Percentiles rank a stretch among this genome's conserved stretches.
Evolutionary conservation across 1,139 yeast genomes (phyloP).

Genomic region (Insectozyma bohioensis): DNA sequence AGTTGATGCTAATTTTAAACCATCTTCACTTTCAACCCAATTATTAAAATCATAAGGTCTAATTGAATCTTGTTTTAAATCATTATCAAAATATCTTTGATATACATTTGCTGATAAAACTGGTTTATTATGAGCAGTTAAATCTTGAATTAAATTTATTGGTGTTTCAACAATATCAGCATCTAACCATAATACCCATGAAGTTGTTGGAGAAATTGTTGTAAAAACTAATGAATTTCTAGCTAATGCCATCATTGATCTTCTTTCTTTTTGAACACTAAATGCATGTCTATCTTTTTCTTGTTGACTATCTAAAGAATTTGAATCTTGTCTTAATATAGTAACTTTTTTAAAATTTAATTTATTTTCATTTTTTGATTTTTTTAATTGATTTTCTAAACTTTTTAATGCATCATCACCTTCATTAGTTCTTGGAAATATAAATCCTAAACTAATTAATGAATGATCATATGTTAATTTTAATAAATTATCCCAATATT

Average conservation of each 20-base stretch:
- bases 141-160: conserved; percentile 74
- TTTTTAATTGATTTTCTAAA: conserved; percentile 72
- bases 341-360: conserved; percentile 75
- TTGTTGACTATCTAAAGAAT: conserved; percentile 61
- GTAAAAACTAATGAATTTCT: conserved; percentile 88
- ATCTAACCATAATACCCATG: conserved; percentile 97
- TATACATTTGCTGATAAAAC: conserved; percentile 89
- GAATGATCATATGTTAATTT: conserved; percentile 79
- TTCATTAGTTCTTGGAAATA: conserved; percentile 74
- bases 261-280: conserved; percentile 82
- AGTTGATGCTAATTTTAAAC: conserved; percentile 65
- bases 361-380: conserved; percentile 53
- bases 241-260: conserved; percentile 90
- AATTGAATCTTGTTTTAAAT: conserved; percentile 54
- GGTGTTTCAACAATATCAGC: conserved; percentile 93
- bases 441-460: conserved; percentile 84
- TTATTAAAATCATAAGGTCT: conserved; percentile 95
- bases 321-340: conserved; percentile 86
- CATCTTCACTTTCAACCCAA: conserved; percentile 93
- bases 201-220: conserved; percentile 83
- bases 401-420: conserved; percentile 76
- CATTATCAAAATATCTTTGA: conserved; percentile 70
- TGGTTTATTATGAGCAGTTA: conserved; percentile 84
- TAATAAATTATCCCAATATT: conserved; percentile 83
- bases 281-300: conserved; percentile 78